Base-by-base conservation (phyloP, 805 yeast species). In the Candida verbasci region DNA sequence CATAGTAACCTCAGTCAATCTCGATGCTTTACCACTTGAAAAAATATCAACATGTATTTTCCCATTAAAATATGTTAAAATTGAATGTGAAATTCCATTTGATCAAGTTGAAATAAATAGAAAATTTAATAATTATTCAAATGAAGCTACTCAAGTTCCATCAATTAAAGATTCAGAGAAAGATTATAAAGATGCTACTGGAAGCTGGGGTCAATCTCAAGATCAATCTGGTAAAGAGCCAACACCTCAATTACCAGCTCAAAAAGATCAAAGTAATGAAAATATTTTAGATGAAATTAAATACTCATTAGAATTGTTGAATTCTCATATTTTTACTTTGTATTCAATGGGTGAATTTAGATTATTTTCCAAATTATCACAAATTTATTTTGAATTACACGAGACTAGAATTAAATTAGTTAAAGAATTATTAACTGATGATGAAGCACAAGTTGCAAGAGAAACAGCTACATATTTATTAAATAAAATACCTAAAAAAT, bases 271-370 rank as follows among this genome's bases (percentile, higher is more conserved):
- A 14, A 3, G n/a, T 3, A 32, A 34, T 17, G 56, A 55, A 29
- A 35, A 39, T 24, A 70, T 6, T 8, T 9, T 38, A 4, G 76
- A 71, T 29, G 91, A 83, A 53, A 68, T 82, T 39, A 68, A 65
- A 9, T 72, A 80, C 10, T 72, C 82, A 2, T 56, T 82, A 43
- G 68, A 73, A 15, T 70, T 79, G 31, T 59, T 84, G 36, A 68
- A 78, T 10, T 70, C 82, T 7, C 85, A 82, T 46, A 73, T 82
- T 33, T 83, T 74, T 56, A 76, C 86, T 0, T 65, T 82, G 48
- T 84, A 83, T 58, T 76, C 89, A 0, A 73, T 76, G 45, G 83
- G 85, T 29, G 86, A 83, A 51, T 80, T 78, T 45, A 62, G 71
- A n/a, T 65, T 81, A 29, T 81, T 74, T 58, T 68, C 70, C 40